phyloP scores from a whole-genome alignment of 2,329 filamentous ascomycete genomes.

The Ceratocystis variospora region DNA sequence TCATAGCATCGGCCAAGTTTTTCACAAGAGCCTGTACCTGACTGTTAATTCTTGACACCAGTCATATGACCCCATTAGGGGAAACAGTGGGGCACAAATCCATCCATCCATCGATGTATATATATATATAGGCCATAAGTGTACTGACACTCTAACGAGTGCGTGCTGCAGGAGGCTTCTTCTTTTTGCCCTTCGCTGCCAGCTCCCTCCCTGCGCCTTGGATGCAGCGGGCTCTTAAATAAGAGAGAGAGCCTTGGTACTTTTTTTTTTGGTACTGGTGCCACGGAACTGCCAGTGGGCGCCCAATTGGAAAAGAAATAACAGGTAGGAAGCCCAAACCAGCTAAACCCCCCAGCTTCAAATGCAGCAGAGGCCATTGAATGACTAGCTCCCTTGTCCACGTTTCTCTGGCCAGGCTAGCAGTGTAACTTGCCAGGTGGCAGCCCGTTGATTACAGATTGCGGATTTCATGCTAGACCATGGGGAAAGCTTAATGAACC shows the following conservation, averaged over 20 bases:
- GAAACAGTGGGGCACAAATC: background rate
- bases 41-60: background rate
- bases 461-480: background rate
- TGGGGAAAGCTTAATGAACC: background rate
- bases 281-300: background rate
- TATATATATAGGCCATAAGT: background rate
- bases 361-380: background rate
- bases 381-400: background rate
- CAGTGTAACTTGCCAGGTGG: background rate
- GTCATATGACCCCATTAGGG: background rate
- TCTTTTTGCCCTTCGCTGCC: background rate
- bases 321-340: background rate
- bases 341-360: background rate
- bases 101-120: background rate
- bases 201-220: too few relatives aligned
- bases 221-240: background rate
- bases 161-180: too few relatives aligned
- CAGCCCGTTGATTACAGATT: background rate
- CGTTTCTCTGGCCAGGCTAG: background rate
- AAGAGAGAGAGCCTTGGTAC: background rate
- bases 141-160: background rate
- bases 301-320: background rate
- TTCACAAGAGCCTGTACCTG: background rate
- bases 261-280: background rate
- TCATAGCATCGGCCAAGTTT: background rate